Base-by-base conservation (phyloP, 805 yeast species). In the Candida insectalens region DNA sequence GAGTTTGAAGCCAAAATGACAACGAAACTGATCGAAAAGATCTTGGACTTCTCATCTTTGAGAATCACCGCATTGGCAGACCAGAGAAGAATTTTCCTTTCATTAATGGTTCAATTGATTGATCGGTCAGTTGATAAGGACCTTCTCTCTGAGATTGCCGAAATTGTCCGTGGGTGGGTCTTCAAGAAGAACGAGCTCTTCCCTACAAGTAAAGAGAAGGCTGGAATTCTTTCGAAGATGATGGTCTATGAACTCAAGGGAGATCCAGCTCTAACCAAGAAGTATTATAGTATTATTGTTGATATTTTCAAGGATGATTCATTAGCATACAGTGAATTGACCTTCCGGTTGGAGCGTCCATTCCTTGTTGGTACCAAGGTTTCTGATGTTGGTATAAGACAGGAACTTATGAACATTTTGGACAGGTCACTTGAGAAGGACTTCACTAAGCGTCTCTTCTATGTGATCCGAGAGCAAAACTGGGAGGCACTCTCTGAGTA, bases 401-500 rank as follows among this genome's bases (percentile, higher is more conserved):
- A 74, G 37, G 77, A 75, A 43, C 69, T 94, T 41, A 82, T 92
- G 92, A 53, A 69, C 0, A 83, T 92, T 36, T 60, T 92, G 49
- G 78, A 79, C 52, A 70, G 70, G 29, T 82, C 94, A 43, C 61
- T 92, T 40, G 96, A 88, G 40, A 69, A 65, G 33, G 87, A 83
- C 43, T 67, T 87, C 17, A 71, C 73, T 44, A 85, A 83, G 53
- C 67, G 98, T 37, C 62, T 92, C 23, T 76, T 79, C 42, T 94
- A 94, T 46, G 79, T 89, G 6, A 71, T 94, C n/a, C 65, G 89
- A 25, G 97, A 92, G 47, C 99, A 92, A 53, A 89, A 85, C 49
- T 92, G 99, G 99, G 99, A 92, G 51, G 81, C 73, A 43, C 62
- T 92, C 25, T 88, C 94, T 1, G 98, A 92, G 44, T 83, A 82